Percentiles rank a stretch among this genome's conserved stretches.
These are phyloP conservation scores for Ballota nigra DNA, from an alignment of 257 asterid genomes.

Conservation along the genomic window DNA sequence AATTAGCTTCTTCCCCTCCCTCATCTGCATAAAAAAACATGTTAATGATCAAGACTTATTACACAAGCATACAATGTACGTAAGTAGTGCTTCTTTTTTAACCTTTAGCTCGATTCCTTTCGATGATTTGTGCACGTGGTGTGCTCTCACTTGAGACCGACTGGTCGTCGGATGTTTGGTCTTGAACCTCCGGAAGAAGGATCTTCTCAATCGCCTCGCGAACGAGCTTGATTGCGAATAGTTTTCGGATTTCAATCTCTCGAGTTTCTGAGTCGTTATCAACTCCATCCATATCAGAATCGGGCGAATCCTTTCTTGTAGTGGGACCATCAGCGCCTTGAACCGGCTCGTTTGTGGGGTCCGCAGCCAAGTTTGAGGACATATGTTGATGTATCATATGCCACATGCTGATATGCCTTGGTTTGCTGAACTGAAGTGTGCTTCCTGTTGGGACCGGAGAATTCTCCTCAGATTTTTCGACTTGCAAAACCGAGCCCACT, in stretches of 20 bases:
- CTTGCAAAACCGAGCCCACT: not conserved
- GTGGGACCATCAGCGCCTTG: conserved; percentile 19
- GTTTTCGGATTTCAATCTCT: conserved; percentile 65
- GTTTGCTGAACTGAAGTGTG: conserved; percentile 38
- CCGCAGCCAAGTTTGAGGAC: conserved; percentile 34
- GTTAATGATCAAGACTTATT: not conserved
- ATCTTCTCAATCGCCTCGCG: conserved; percentile 94
- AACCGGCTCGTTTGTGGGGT: conserved; percentile 8
- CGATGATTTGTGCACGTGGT: conserved; percentile 40
- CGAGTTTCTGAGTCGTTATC: conserved; percentile 41
- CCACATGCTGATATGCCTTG: conserved; percentile 59
- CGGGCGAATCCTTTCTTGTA: conserved; percentile 18
- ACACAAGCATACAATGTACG: not conserved
- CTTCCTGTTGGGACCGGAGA: conserved; percentile 18
- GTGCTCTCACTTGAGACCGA: conserved; percentile 52
- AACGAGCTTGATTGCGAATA: conserved; percentile 80
- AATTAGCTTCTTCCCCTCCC: conserved; percentile 6
- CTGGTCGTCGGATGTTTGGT: conserved; percentile 68
- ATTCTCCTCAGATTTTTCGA: conserved; percentile 13
- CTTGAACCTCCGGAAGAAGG: conserved; percentile 95
- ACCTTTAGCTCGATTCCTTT: conserved; percentile 48
- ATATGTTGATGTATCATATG: conserved; percentile 48
- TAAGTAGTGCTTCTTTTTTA: not conserved
- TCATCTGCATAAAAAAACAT: conserved; percentile 9
- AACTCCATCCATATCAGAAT: conserved; percentile 24